These are phyloP conservation scores for Aspergillus udagawae DNA, from an alignment of 2,329 filamentous ascomycete genomes.

Conservation along the genomic window DNA sequence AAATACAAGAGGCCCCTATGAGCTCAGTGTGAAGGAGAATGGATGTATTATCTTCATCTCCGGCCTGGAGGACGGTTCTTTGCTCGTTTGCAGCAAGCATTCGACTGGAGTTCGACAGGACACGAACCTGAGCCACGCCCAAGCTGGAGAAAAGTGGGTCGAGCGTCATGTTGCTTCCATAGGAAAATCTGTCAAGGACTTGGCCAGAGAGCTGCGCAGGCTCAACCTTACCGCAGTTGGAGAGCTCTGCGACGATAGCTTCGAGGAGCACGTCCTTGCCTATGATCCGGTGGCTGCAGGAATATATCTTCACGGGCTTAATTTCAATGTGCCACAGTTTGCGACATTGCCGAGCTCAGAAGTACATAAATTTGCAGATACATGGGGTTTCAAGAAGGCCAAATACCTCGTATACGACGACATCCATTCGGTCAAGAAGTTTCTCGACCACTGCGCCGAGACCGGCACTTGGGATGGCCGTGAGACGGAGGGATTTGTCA, in stretches of 20 bases:
- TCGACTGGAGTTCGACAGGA: slow-evolving; percentile 81
- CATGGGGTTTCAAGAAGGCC: slow-evolving; percentile 92
- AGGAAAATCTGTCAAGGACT: slow-evolving; percentile 72
- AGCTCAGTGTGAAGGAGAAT: slow-evolving; percentile 96
- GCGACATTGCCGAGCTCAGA: slow-evolving; percentile 75
- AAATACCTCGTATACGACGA: slow-evolving; percentile 74
- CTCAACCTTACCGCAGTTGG: slow-evolving; percentile 94
- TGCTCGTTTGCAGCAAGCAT: slow-evolving; percentile 98
- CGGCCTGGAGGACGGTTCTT: slow-evolving; percentile 79
- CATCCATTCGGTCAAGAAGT: slow-evolving; percentile 67
- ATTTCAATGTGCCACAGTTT: slow-evolving; percentile 90
- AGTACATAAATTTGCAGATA: slow-evolving; percentile 85
- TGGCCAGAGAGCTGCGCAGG: slow-evolving; percentile 69
- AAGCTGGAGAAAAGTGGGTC: slow-evolving; percentile 76
- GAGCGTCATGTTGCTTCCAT: slow-evolving; percentile 72
- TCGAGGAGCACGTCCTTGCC: slow-evolving; percentile 93
- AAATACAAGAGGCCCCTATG: slow-evolving; percentile 81
- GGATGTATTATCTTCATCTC: slow-evolving; percentile 99
- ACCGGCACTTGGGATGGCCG: slow-evolving; percentile 85
- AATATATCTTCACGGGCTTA: slow-evolving; percentile 92
- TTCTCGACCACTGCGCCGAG: slow-evolving; percentile 80
- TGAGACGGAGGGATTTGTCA: slow-evolving; percentile 94
- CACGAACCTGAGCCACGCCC: slow-evolving; percentile 71
- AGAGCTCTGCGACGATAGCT: slow-evolving; percentile 91
- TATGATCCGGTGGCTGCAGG: slow-evolving; percentile 80